Base-by-base conservation (phyloP, 2,329 filamentous ascomycete genomes). In the Zymoseptoria ardabiliae region DNA sequence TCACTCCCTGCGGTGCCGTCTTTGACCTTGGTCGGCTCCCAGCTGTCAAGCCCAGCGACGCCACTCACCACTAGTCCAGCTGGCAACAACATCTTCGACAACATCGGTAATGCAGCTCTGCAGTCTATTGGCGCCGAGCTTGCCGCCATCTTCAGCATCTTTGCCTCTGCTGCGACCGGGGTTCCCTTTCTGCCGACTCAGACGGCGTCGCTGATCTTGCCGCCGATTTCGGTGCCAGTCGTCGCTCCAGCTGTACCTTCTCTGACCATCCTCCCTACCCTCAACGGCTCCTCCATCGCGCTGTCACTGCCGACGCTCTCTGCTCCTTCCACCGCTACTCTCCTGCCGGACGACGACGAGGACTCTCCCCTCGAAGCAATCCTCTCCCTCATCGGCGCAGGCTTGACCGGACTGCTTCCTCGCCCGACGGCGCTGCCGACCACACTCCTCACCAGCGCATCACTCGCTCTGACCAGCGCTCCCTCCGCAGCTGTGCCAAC, bases 1-100 rank as follows among this genome's bases (percentile, higher is more conserved):
- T 17, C 35, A 17, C 17, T n/a, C 35, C 35, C 35, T 1, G 17
- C 35, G 35, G 35, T 5, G 7, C 13, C 25, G 8, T 28, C 25
- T 4, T 28, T 28, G 25, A 28, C 25, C 4, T 9, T 17, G 35
- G 35, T 13, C 13, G n/a, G 13, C 13, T 2, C 35, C 6, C 35
- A 45, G 13, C 2, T 45, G 2, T 45, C 35, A 1, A 45, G 35
- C 35, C 4, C 4, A n/a, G 35, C 35, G 35, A 45, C 57, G 1
- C 45, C 20, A 2, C 50, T 53, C 8, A 50, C 57, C 28, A 30
- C 57, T 13, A 35, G 41, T 19, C 53, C 53, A 28, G 57, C 51
- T 23, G 21, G 51, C 28, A 48, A 41, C 19, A 55, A 50, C n/a
- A 55, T 59, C 57, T 19, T 59, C 19, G 48, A 48, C 8, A 19